Evolutionary conservation across 805 yeast genomes (phyloP).

Genomic region (Kuraishia molischiana): DNA sequence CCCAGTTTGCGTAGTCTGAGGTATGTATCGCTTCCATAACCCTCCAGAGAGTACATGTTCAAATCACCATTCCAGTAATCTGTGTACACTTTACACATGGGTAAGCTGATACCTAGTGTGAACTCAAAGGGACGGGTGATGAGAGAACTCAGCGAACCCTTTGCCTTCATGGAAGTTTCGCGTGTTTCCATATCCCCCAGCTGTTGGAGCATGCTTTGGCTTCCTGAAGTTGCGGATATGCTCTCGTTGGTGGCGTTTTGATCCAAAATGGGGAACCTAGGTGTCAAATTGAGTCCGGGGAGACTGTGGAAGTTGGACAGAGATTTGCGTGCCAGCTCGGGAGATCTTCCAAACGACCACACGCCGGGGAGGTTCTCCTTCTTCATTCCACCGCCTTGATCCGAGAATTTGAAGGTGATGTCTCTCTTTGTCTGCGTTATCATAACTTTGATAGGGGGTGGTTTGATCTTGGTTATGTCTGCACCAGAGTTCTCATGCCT

Average conservation of each 20-base stretch:
- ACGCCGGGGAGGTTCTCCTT: slow-evolving; percentile 48
- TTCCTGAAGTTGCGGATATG: background rate
- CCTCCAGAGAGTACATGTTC: slow-evolving; percentile 74
- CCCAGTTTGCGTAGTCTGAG: slow-evolving; percentile 75
- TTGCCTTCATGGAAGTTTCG: slow-evolving; percentile 3
- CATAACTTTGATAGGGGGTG: slow-evolving; percentile 72
- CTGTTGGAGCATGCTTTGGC: slow-evolving; percentile 15
- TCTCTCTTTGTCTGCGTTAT: slow-evolving; percentile 58
- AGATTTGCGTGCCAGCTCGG: slow-evolving; percentile 47
- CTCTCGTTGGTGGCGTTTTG: background rate
- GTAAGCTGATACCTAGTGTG: slow-evolving; percentile 81
- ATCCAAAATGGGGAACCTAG: slow-evolving; percentile 14
- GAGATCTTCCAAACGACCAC: slow-evolving; percentile 83
- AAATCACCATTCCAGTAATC: slow-evolving; percentile 96
- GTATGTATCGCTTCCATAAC: slow-evolving; percentile 87
- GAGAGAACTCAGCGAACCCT: slow-evolving; percentile 36
- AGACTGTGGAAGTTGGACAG: slow-evolving; percentile 57
- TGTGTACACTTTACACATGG: slow-evolving; percentile 87
- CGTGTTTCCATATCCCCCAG: slow-evolving; percentile 21
- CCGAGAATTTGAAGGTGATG: slow-evolving; percentile 72
- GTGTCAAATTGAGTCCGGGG: slow-evolving; percentile 45
- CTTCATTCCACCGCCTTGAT: slow-evolving; percentile 83
- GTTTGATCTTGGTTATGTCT: slow-evolving; percentile 15
- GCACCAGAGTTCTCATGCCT: slow-evolving; percentile 9
- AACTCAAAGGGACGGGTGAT: slow-evolving; percentile 65